Base-by-base conservation (phyloP, 2,329 filamentous ascomycete genomes). In the Fusarium bactridioides region DNA sequence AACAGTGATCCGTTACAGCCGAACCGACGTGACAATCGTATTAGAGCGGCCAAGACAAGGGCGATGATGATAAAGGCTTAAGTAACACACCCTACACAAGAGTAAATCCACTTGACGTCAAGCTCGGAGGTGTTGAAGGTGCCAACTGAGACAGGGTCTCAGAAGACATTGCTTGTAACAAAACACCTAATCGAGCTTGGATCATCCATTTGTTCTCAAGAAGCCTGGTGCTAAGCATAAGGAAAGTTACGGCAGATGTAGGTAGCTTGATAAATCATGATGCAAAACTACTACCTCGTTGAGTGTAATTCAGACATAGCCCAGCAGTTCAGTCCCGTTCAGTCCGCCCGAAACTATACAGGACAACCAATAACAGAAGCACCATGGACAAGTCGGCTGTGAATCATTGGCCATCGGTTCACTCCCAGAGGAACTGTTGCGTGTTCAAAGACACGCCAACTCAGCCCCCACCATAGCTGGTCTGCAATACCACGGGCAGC, bases 341-440 rank as follows among this genome's bases (percentile, higher is more conserved):
- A 41, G 23, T 63, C 31, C 35, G 57, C 50, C 61, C 41, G 43
- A 67, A 45, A 54, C 48, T 38, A 54, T 33, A 31, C 25, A 60
- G 44, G 33, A 47, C 29, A n/a, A 21, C 69, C 33, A 67, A 53
- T 48, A 47, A 38, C 27, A 41, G 56, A 31, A 23, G 35, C 53
- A 54, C 23, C 25, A 29, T 47, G 18, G 25, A 55, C 10, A 64
- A 31, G 29, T 35, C 27, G 44, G 61, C 53, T 60, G 70, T 63
- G 47, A 62, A 70, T 70, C 65, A 61, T 70, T 70, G 45, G 45
- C 18, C n/a, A 29, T 37, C 10, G 27, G 45, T 21, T 33, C 25
- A 40, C 44, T 25, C 31, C 41, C 40, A 47, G 48, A 57, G 33
- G 31, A 59, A 38, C 27, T 59, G 58, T 64, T 18, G 48, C 47